These are phyloP conservation scores for Bauhinia variegata DNA, from an alignment of 306 rosid species.

Conservation along the genomic window DNA sequence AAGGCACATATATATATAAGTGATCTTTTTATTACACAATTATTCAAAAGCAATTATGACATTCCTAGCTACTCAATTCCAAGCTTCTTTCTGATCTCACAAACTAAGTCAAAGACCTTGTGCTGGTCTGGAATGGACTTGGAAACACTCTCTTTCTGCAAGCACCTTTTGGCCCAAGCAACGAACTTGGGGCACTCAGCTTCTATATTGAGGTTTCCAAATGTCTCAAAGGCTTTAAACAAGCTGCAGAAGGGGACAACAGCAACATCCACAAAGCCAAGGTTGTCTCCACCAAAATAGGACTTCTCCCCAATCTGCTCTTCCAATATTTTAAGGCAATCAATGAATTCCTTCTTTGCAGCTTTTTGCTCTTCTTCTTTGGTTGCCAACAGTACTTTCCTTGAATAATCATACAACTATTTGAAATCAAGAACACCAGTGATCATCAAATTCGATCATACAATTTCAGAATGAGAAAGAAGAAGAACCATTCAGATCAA, in stretches of 20 bases:
- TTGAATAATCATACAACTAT: constrained; percentile 33
- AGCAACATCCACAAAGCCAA: constrained; percentile 53
- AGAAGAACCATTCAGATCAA: no score
- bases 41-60: no score
- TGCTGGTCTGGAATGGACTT: constrained; percentile 43
- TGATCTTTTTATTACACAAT: background rate
- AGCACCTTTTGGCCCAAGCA: constrained; percentile 52
- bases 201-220: constrained; percentile 30
- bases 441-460: background rate
- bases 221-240: constrained; percentile 27
- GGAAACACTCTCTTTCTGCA: constrained; percentile 36
- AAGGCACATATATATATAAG: constrained; percentile 6
- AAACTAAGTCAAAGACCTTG: constrained; percentile 21
- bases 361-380: constrained; percentile 47
- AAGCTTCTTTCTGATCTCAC: background rate
- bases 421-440: background rate
- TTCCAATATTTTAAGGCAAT: constrained; percentile 32
- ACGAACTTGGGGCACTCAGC: constrained; percentile 40
- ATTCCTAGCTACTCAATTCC: background rate
- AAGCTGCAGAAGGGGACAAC: constrained; percentile 38
- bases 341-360: constrained; percentile 34
- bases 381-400: constrained; percentile 4
- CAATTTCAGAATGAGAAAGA: background rate
- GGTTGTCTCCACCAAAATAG: constrained; percentile 44
- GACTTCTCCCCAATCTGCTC: constrained; percentile 30